Conservation (phyloP, 441 rosid species). For the Populus hybrid region DNA sequence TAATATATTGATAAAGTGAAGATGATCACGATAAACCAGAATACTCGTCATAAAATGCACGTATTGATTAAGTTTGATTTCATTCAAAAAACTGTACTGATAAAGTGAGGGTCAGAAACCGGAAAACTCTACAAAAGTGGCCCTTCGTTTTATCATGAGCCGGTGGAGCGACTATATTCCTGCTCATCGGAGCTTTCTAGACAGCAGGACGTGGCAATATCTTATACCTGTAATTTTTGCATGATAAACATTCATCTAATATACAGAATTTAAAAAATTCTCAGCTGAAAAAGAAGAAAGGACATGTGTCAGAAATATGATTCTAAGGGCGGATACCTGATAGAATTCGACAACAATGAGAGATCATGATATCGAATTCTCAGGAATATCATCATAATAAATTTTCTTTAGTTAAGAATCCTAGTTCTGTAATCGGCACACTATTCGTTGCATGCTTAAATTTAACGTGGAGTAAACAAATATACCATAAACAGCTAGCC, state of each 20-base stretch:
- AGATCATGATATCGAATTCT: background rate
- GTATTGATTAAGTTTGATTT: too few relatives aligned
- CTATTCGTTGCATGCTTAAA: too few relatives aligned
- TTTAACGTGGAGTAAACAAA: too few relatives aligned
- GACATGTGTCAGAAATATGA: background rate
- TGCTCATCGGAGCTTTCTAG: background rate
- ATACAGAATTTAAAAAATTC: background rate
- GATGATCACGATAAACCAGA: too few relatives aligned
- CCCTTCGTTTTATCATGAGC: conserved; percentile 6
- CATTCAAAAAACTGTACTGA: background rate
- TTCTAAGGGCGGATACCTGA: background rate
- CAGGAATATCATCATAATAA: background rate
- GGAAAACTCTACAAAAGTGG: background rate
- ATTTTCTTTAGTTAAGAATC: background rate
- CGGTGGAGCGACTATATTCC: background rate
- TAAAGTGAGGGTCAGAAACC: background rate
- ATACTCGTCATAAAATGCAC: background rate
- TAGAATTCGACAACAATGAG: background rate
- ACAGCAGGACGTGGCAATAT: background rate
- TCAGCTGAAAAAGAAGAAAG: too few relatives aligned
- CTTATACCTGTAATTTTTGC: background rate
- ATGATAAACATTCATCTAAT: background rate
- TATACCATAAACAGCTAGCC: too few relatives aligned
- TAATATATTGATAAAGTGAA: too few relatives aligned
- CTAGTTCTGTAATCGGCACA: too few relatives aligned